Percentiles rank a stretch among this genome's conserved stretches.
Conservation (phyloP, 2,329 filamentous ascomycete genomes). For the Neoascochyta sp. region DNA sequence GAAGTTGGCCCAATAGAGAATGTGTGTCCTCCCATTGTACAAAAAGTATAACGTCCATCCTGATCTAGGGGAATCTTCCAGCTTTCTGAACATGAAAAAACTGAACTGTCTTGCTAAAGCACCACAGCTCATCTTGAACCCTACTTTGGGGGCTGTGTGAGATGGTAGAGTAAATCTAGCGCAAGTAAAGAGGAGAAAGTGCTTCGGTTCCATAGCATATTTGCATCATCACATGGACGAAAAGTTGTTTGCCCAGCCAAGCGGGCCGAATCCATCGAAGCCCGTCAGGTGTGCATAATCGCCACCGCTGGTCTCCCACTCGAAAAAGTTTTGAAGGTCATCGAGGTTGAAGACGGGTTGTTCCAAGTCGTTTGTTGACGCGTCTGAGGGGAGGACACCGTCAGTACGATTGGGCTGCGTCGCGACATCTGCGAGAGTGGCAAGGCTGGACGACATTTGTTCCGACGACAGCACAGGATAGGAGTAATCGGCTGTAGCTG, state of each 20-base stretch:
- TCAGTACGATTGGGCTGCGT: conserved; percentile 11
- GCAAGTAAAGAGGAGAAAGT: too few relatives aligned
- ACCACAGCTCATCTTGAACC: neutral
- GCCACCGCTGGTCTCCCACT: conserved; percentile 24
- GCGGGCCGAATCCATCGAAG: conserved; percentile 26
- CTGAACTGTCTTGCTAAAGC: neutral
- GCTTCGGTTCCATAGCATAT: neutral
- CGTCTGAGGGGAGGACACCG: conserved; percentile 9
- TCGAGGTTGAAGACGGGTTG: conserved; percentile 32
- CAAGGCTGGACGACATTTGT: conserved; percentile 4
- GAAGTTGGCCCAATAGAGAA: too few relatives aligned
- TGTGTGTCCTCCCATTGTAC: neutral
- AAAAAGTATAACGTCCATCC: neutral
- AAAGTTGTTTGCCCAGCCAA: conserved; percentile 31
- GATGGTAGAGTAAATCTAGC: too few relatives aligned
- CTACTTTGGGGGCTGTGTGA: too few relatives aligned
- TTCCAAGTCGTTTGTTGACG: conserved; percentile 12
- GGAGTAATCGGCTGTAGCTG: conserved; percentile 10
- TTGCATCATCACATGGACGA: conserved; percentile 18
- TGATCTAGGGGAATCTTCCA: too few relatives aligned
- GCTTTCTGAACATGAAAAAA: neutral
- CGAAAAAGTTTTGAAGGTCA: conserved; percentile 33
- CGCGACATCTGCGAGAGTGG: conserved; percentile 9
- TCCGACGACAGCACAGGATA: conserved; percentile 9
- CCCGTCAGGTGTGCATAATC: conserved; percentile 28